phyloP scores from a whole-genome alignment of 495 filamentous ascomycete species.

The Hypoxylon lenormandii region DNA sequence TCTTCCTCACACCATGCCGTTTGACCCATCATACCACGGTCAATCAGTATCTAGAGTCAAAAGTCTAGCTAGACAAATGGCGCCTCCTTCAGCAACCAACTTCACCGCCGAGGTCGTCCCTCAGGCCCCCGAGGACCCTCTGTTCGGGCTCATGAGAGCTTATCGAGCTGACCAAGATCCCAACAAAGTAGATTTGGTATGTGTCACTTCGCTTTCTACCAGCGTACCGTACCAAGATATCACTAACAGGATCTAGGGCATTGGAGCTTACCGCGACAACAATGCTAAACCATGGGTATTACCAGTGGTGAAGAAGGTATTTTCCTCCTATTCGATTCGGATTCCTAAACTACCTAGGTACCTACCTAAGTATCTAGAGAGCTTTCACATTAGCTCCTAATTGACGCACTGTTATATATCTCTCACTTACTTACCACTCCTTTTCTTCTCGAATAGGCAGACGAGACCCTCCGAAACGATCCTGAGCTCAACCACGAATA shows the following conservation, averaged over 20 bases:
- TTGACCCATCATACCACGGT: slow-evolving; percentile 44
- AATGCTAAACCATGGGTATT: slow-evolving; percentile 98
- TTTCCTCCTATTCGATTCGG: slow-evolving; percentile 30
- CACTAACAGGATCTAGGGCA: slow-evolving; percentile 65
- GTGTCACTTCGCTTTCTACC: slow-evolving; percentile 15
- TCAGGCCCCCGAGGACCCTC: slow-evolving; percentile 91
- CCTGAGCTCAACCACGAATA: slow-evolving; percentile 97
- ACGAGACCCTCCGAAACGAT: slow-evolving; percentile 85
- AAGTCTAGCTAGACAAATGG: slow-evolving; percentile 49
- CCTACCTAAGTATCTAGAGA: too few relatives aligned
- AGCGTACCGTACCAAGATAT: slow-evolving; percentile 3
- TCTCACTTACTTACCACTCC: slow-evolving; percentile 39
- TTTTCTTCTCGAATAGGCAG: slow-evolving; percentile 70
- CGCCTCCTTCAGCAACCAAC: slow-evolving; percentile 65
- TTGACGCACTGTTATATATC: slow-evolving; percentile 48
- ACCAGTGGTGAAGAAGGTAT: slow-evolving; percentile 94
- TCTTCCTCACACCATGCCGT: slow-evolving; percentile 45
- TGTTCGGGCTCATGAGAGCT: slow-evolving; percentile 92
- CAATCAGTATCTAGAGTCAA: slow-evolving; percentile 50
- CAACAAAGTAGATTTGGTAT: slow-evolving; percentile 87
- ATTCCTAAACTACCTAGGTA: not conserved
- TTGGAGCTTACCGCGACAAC: slow-evolving; percentile 95
- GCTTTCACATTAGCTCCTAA: slow-evolving; percentile 41
- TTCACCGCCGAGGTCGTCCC: slow-evolving; percentile 85
- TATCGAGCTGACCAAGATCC: slow-evolving; percentile 84